These are phyloP conservation scores for Lactarius hengduanensis DNA, from an alignment of 768 basidiomycete genomes.

Conservation along the genomic window DNA sequence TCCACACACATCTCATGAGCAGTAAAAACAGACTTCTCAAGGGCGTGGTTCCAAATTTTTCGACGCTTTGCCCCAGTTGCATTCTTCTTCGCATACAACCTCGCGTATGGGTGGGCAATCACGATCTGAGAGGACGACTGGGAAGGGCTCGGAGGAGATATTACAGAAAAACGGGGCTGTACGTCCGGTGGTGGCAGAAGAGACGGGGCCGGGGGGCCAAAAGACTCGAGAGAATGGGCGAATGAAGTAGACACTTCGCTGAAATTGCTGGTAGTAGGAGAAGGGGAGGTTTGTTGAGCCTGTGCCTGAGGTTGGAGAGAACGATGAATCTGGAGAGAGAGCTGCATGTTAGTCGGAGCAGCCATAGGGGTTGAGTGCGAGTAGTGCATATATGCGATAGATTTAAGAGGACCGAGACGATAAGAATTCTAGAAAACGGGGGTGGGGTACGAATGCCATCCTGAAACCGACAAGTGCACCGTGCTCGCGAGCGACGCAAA, in stretches of 20 bases:
- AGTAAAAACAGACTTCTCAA: slow-evolving; percentile 69
- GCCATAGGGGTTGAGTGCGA: slow-evolving; percentile 8
- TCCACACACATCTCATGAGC: slow-evolving; percentile 60
- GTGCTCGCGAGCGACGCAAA: slow-evolving; percentile 21
- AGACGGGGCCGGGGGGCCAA: slow-evolving; percentile 28
- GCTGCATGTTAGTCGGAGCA: slow-evolving; percentile 10
- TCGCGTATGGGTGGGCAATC: slow-evolving; percentile 66
- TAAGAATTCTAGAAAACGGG: slow-evolving; percentile 21
- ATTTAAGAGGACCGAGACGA: slow-evolving; percentile 3
- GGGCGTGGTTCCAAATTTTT: slow-evolving; percentile 74
- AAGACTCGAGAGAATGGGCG: slow-evolving; percentile 16
- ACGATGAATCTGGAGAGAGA: slow-evolving; percentile 21
- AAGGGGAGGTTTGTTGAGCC: slow-evolving; percentile 22
- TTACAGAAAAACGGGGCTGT: slow-evolving; percentile 20
- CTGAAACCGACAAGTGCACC: slow-evolving; percentile 21
- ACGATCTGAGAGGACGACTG: slow-evolving; percentile 29
- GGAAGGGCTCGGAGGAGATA: slow-evolving; percentile 3
- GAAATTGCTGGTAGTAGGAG: slow-evolving; percentile 27
- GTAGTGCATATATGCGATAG: slow-evolving; percentile 3
- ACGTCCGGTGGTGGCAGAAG: slow-evolving; percentile 23
- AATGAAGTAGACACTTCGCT: slow-evolving; percentile 24
- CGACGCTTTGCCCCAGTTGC: slow-evolving; percentile 58
- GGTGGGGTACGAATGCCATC: slow-evolving; percentile 24
- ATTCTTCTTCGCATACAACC: slow-evolving; percentile 59
- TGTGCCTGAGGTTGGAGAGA: slow-evolving; percentile 16